These are phyloP conservation scores for Chytriomyces sp. DNA, from an alignment of 192 early-diverging fungal species.

Conservation along the genomic window DNA sequence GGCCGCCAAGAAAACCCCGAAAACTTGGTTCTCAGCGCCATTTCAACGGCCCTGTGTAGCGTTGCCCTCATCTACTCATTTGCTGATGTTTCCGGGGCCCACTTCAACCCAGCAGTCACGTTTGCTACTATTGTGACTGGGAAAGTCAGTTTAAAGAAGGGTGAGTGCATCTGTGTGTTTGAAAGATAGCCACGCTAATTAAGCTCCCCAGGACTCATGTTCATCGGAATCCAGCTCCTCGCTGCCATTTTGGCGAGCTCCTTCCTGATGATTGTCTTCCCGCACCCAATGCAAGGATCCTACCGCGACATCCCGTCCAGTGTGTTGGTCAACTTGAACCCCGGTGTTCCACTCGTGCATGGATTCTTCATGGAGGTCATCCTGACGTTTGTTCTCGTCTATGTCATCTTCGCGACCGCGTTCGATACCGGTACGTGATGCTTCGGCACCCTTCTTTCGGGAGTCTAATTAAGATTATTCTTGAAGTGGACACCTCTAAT, in stretches of 20 bases:
- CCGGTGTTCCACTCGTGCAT: slow-evolving; percentile 43
- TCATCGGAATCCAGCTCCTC: slow-evolving; percentile 60
- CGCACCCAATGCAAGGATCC: slow-evolving; percentile 42
- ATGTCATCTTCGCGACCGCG: slow-evolving; percentile 69
- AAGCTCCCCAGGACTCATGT: slow-evolving; percentile 52
- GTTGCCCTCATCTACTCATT: slow-evolving; percentile 69
- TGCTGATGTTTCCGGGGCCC: slow-evolving; percentile 70
- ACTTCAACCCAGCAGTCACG: slow-evolving; percentile 71
- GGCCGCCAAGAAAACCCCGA: slow-evolving; percentile 53
- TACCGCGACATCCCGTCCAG: slow-evolving; percentile 44
- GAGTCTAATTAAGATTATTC: neutral
- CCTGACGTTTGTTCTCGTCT: slow-evolving; percentile 66
- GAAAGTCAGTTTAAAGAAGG: slow-evolving; percentile 61
- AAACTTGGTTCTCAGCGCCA: slow-evolving; percentile 54
- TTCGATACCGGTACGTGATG: slow-evolving; percentile 60
- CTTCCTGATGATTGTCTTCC: slow-evolving; percentile 59
- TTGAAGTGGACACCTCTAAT: slow-evolving; percentile 59
- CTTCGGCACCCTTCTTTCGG: neutral
- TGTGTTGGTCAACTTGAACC: slow-evolving; percentile 52
- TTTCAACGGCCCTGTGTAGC: slow-evolving; percentile 55
- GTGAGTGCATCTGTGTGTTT: slow-evolving; percentile 25
- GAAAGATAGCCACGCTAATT: neutral
- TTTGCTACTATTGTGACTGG: slow-evolving; percentile 65
- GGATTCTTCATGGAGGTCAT: slow-evolving; percentile 67
- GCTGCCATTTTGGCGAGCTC: slow-evolving; percentile 56